Evolutionary conservation across 2,329 filamentous ascomycete species (phyloP).

Genomic region (Septoria linicola): DNA sequence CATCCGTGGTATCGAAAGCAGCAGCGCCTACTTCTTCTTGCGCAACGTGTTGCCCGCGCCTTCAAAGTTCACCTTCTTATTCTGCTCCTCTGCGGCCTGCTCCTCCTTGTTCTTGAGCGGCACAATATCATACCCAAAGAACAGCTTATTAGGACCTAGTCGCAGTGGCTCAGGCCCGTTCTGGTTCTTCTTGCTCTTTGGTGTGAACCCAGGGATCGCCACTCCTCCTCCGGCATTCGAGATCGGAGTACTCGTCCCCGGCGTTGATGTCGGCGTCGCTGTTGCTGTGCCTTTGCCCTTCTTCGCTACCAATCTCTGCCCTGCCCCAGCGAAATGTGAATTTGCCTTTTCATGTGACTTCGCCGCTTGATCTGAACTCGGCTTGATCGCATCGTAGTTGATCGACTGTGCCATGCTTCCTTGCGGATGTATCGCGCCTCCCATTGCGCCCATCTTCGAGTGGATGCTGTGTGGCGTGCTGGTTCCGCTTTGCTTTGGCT

Average conservation of each 20-base stretch:
- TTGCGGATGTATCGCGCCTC: constrained; percentile 75
- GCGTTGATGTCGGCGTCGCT: constrained; percentile 29
- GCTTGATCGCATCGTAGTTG: constrained; percentile 89
- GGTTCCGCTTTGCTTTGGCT: constrained; percentile 78
- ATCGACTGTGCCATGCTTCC: constrained; percentile 98
- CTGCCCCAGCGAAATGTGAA: constrained; percentile 76
- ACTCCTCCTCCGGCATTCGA: constrained; percentile 49
- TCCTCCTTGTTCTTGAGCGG: constrained; percentile 77
- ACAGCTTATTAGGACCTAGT: constrained; percentile 83
- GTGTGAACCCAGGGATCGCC: constrained; percentile 37
- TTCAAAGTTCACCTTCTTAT: constrained; percentile 59
- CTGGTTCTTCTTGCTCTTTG: constrained; percentile 47
- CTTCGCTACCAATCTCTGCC: constrained; percentile 79
- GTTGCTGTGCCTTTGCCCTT: constrained; percentile 65
- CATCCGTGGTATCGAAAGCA: background rate
- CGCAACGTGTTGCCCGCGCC: constrained; percentile 80
- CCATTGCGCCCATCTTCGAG: constrained; percentile 55
- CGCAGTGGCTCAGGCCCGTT: constrained; percentile 86
- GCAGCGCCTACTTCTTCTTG: constrained; percentile 62
- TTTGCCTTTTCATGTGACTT: constrained; percentile 62
- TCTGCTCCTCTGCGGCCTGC: constrained; percentile 61
- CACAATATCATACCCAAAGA: constrained; percentile 93
- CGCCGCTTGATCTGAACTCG: constrained; percentile 66
- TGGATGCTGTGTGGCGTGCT: constrained; percentile 72
- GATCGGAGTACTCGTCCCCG: constrained; percentile 56